Evolutionary conservation across 139 green algal species (phyloP), one percentile per base, ranked within the genome.

Genomic region (Picochlorum sp.): DNA sequence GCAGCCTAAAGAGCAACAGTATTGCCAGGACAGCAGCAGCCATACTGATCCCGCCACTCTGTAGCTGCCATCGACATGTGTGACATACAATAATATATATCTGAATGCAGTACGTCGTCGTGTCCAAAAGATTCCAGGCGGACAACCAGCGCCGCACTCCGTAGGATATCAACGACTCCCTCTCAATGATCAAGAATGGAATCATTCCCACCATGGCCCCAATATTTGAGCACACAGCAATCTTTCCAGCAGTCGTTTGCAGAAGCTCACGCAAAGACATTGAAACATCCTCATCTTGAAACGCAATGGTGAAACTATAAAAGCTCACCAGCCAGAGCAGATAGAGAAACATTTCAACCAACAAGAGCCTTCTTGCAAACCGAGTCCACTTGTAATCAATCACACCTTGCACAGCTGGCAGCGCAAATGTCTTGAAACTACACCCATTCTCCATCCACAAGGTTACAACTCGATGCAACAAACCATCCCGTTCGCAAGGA

Each of bases 91-190:
- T 41, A 28, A 85, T 83, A 44, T 24, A 46, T 1, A 74, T 56
- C 71, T 86, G 80, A 28, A 80, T 24, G 2, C 51, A 37, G 64
- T 86, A 86, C 1, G 75, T 74, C 1, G 20, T 6, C 3, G 62
- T 9, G 45, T 87, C 80, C 62, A 82, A 59, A 7, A 73, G n/a
- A 62, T 86, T 87, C 79, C 79, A 86, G 3, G 66, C 49, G 28
- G 54, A 72, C 20, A 71, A 20, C 78, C 78, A 86, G 30, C 66
- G 52, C 4, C 18, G 4, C 13, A 34, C 10, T 8, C 73, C 61
- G 58, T 87, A 87, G 41, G 71, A 69, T 1, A 20, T 3, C 1
- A 87, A 9, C 6, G 71, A 75, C 61, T 49, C 49, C 5, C 18
- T 46, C 45, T 87, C 80, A 4, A 78, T 65, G 18, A 70, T 64